Evolutionary conservation across 306 rosid species (phyloP).

Genomic region (Quercus rubra): DNA sequence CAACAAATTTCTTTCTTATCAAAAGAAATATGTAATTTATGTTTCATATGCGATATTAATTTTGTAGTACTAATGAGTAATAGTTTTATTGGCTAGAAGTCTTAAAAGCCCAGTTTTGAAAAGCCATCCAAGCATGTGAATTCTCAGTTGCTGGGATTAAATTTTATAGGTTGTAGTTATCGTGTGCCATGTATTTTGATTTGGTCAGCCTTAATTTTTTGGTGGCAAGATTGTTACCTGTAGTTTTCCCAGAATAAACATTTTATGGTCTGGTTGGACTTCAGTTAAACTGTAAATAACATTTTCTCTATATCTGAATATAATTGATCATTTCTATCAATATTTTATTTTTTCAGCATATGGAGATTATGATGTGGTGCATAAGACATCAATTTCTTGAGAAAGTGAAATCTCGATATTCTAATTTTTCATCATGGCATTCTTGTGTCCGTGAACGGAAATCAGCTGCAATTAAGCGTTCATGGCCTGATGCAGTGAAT

Average conservation of each 20-base stretch:
- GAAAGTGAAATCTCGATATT: constrained; percentile 47
- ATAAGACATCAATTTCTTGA: constrained; percentile 70
- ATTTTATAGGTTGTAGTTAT: background rate
- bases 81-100: background rate
- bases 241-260: background rate
- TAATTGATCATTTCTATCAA: background rate
- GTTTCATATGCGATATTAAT: background rate
- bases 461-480: constrained; percentile 72
- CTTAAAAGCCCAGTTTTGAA: background rate
- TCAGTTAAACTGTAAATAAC: background rate
- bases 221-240: background rate
- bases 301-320: background rate
- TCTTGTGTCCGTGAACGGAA: constrained; percentile 61
- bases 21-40: background rate
- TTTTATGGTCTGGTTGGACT: background rate
- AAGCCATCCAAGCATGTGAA: background rate
- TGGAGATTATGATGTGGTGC: constrained; percentile 93
- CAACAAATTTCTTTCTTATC: background rate
- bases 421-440: constrained; percentile 59
- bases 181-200: background rate
- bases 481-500: constrained; percentile 88
- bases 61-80: background rate
- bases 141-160: background rate
- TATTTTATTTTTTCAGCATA: constrained; percentile 55
- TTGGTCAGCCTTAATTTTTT: background rate